Percentiles rank a stretch among this genome's conserved stretches.
Conservation (phyloP, 2,329 filamentous ascomycete genomes). For the Aschersonia sp. region DNA sequence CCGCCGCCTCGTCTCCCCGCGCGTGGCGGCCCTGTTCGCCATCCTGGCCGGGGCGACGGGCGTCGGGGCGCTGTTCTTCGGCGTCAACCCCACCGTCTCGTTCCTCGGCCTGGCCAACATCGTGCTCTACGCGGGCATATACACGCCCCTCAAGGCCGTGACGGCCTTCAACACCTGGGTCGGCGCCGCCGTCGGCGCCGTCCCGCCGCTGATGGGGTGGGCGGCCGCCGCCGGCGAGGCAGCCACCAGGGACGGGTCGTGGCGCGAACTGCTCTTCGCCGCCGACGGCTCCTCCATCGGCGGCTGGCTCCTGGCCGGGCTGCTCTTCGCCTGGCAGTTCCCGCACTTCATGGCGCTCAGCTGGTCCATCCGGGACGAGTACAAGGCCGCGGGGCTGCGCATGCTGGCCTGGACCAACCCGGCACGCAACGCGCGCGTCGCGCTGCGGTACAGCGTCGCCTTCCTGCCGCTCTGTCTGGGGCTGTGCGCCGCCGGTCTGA, state of each 20-base stretch:
- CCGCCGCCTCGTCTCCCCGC: slow-evolving; percentile 57
- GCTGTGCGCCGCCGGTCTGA: slow-evolving; percentile 66
- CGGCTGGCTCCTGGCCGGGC: slow-evolving; percentile 73
- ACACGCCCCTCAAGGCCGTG: slow-evolving; percentile 83
- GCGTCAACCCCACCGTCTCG: slow-evolving; percentile 87
- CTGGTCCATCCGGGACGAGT: slow-evolving; percentile 80
- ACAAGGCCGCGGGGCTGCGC: slow-evolving; percentile 52
- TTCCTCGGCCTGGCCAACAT: slow-evolving; percentile 78
- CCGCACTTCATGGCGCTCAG: slow-evolving; percentile 94
- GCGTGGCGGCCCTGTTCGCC: slow-evolving; percentile 66
- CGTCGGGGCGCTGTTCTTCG: slow-evolving; percentile 62
- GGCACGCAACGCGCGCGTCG: slow-evolving; percentile 70
- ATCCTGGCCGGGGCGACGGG: slow-evolving; percentile 56
- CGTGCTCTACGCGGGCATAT: slow-evolving; percentile 74
- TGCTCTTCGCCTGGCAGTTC: slow-evolving; percentile 94
- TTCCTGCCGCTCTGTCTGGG: slow-evolving; percentile 80
- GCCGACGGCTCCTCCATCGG: slow-evolving; percentile 48
- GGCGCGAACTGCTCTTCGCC: slow-evolving; percentile 63
- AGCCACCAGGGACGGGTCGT: slow-evolving; percentile 60
- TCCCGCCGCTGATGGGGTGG: slow-evolving; percentile 97
- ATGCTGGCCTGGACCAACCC: slow-evolving; percentile 84
- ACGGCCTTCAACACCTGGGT: slow-evolving; percentile 88
- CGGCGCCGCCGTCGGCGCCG: slow-evolving; percentile 80
- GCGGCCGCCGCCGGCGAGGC: slow-evolving; percentile 83
- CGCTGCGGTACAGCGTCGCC: slow-evolving; percentile 68